Evolutionary conservation across 1,139 yeast genomes (phyloP).

Genomic region (Saccharomyces hybrid): DNA sequence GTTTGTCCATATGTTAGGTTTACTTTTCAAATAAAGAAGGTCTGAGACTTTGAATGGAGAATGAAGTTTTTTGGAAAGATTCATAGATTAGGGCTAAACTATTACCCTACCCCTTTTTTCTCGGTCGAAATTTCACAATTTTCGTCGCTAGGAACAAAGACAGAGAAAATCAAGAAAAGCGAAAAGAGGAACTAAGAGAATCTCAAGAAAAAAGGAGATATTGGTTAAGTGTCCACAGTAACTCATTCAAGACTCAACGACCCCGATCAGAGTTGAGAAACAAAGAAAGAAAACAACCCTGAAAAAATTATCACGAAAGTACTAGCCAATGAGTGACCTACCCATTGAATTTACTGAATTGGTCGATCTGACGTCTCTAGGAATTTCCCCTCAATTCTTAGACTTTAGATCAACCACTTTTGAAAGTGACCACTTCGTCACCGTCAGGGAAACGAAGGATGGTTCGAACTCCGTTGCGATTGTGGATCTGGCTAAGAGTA

Average conservation of each 20-base stretch:
- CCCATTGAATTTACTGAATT: conserved; percentile 97
- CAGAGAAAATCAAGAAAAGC: neutral
- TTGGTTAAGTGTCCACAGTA: neutral
- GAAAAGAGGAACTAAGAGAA: neutral
- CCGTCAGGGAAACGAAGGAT: conserved; percentile 74
- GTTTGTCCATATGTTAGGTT: too few species aligned
- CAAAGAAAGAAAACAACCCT: neutral
- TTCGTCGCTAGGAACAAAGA: neutral
- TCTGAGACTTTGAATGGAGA: too few species aligned
- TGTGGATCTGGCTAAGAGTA: conserved; percentile 70
- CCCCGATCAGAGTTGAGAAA: neutral
- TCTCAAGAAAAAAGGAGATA: neutral
- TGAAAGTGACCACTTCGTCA: conserved; percentile 85
- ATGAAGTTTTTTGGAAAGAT: too few species aligned
- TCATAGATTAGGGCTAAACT: too few species aligned
- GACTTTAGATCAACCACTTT: conserved; percentile 92
- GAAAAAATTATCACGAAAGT: conserved; percentile 2
- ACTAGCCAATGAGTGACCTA: conserved; percentile 46
- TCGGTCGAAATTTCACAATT: neutral
- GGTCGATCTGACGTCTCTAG: conserved; percentile 76
- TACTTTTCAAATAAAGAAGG: too few species aligned
- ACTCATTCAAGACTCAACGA: neutral
- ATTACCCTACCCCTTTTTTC: neutral
- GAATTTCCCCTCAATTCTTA: conserved; percentile 74
- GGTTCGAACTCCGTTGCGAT: conserved; percentile 87